Evolutionary conservation across 1,139 yeast genomes (phyloP), one percentile per base, ranked within the genome.

Genomic region (Yamadazyma atlantica): DNA sequence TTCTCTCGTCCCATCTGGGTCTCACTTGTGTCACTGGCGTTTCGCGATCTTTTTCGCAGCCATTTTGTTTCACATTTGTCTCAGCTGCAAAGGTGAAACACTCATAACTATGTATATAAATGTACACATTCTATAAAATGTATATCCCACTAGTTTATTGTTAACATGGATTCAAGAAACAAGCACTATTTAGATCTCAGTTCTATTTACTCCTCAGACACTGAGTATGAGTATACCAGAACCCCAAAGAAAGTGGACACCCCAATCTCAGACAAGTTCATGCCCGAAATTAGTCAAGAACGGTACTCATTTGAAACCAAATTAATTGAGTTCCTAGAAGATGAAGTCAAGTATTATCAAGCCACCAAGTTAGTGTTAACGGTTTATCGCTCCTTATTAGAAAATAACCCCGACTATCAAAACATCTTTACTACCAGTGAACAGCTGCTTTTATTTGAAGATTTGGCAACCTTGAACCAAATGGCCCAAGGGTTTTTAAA

Each of bases 261-360:
- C n/a, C 55, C 55, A 7, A 37, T 46, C 18, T 38, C 42, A 11
- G 33, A 25, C 4, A 30, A 33, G 11, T 41, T 43, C 28, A 42
- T 40, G 22, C 37, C 22, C 17, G 9, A 35, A 21, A 10, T 33
- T 29, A 21, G 34, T 6, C 29, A 35, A 33, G 12, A 26, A 24
- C 32, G 11, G n/a, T 27, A 12, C 12, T 30, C n/a, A 13, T 32
- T 26, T 13, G 40, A 39, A 15, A 9, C 25, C n/a, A 10, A 4
- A 4, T 14, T 37, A n/a, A 31, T 32, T 9, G 44, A 42, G 8
- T 44, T 53, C 19, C 35, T 55, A 2, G 44, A 37, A 12, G 42
- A 41, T 4, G 60, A 55, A 39, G 34, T 51, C 4, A 41, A 37
- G 3, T 47, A 43, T 32, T 53, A 37, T 28, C 43, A 37, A 22